Base-by-base conservation (phyloP, 73 alveolate genomes). In the Paraurostyla sp. region DNA sequence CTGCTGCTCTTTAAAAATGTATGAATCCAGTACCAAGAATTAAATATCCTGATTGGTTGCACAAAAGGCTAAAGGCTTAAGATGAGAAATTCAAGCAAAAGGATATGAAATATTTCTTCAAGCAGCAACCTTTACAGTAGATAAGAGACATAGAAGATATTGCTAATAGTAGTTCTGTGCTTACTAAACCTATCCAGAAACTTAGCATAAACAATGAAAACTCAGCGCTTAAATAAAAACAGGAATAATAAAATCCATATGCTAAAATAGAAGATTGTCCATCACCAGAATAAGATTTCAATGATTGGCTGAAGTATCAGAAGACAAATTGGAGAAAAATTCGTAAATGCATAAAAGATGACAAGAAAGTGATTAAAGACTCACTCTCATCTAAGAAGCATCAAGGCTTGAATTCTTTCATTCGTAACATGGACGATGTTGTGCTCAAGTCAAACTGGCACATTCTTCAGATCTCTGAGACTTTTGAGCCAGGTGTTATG, bases 241-340 rank as follows among this genome's bases (percentile, higher is more conserved):
- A 57, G 82, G 85, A 45, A 69, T 93, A 71, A 51, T 65, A 50
- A 42, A 93, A 90, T 88, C 92, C 83, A 56, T 94, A 91, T 73
- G 93, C 46, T 0, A 88, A 92, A 30, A 73, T 83, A 33, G 89
- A 91, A 82, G 93, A 90, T 27, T 91, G 94, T 60, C 94, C 97
- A 7, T 68, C 89, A 36, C 81, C 96, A 29, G 93, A 90, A 52
- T 93, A 86, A 46, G 91, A 95, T 90, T 97, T 97, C 89, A 63
- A 90, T 27, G 96, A 92, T 27, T 97, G 99, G 98, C 84, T 97
- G 49, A 43, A 68, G 52, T 93, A 87, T 83, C 97, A 95, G 65
- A 95, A 97, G 93, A 71, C 85, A 76, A 89, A 82, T 76, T 97
- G 99, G 98, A 97, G 96, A 87, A 95, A 88, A 83, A 56, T 80